A percentile compares a stretch with the other conserved stretches of the same genome.
Conservation (phyloP, 2,329 filamentous ascomycete species). For the Botrytis byssoidea region DNA sequence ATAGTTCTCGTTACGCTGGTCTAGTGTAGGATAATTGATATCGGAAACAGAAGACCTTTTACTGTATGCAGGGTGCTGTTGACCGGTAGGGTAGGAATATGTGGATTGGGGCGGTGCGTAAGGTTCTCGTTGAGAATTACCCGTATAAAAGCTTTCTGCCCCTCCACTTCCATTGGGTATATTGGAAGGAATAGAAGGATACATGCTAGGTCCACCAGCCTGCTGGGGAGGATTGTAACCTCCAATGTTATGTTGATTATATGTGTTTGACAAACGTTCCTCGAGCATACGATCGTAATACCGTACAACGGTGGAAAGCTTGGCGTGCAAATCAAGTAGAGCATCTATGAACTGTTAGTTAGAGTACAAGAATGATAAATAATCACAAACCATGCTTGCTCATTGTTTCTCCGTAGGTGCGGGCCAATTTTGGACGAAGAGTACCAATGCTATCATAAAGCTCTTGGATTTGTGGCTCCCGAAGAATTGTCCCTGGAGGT, state of each 20-base stretch:
- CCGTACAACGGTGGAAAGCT: conserved; percentile 90
- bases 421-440: conserved; percentile 85
- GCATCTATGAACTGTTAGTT: conserved; percentile 62
- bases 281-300: conserved; percentile 99
- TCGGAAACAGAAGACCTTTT: conserved; percentile 31
- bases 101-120: conserved; percentile 51
- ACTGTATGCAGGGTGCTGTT: conserved; percentile 44
- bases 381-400: conserved; percentile 82
- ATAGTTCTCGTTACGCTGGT: conserved; percentile 31
- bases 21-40: conserved; percentile 29
- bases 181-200: conserved; percentile 66
- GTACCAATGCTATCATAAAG: conserved; percentile 96
- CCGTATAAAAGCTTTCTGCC: conserved; percentile 81
- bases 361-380: not conserved
- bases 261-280: conserved; percentile 88
- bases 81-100: conserved; percentile 50
- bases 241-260: conserved; percentile 73
- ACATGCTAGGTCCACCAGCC: conserved; percentile 58
- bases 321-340: conserved; percentile 88
- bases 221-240: conserved; percentile 58
- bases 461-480: conserved; percentile 97
- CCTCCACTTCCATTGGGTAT: conserved; percentile 48
- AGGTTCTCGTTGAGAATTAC: conserved; percentile 53
- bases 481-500: conserved; percentile 89
- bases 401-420: conserved; percentile 98